Base-by-base conservation (phyloP, 148 eudicot species). In the Nepenthes mirabilis region DNA sequence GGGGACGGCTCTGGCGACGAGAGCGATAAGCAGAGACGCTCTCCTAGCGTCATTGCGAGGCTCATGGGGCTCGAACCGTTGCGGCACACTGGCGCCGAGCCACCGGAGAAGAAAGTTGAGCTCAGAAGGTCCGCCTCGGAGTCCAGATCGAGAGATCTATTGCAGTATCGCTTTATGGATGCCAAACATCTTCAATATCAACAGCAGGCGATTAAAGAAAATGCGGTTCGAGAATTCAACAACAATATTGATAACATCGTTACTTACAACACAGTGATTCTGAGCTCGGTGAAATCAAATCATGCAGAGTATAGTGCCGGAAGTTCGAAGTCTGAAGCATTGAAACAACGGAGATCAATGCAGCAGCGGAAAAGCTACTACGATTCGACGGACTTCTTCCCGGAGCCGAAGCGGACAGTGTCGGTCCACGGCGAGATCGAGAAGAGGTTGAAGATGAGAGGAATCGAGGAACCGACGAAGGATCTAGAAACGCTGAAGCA, bases 51-150 rank as follows among this genome's bases (percentile, higher is more conserved):
- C 51, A 79, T 94, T 50, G 99, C 99, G 10, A 72, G 91, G 55
- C 83, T 94, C 6, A 94, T 94, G 99, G 99, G 99, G 10, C 84
- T 94, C 1, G 99, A 86, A 32, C 81, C 83, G 10, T 76, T 80
- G 11, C 65, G 52, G 10, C 10, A 49, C 52, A 12, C 3, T 12
- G 52, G n/a, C 13, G 10, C 6, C 13, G 52, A n/a, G 11, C 45
- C 33, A 36, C 71, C 81, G 34, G 66, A 45, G 33, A 74, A 71
- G 73, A 73, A 67, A 3, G 67, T 72, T 0, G 88, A 85, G 82
- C 86, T 91, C 11, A 80, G 95, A 9, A 63, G 98, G 70, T 93
- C 97, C 2, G 82, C 95, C 5, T 94, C 99, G 0, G 99, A 94
- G 68, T 94, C 97, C 1, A 64, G 99, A 70, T 80, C 99, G 2